Percentiles rank a stretch among this genome's conserved stretches.
phyloP scores from a whole-genome alignment of 2,329 filamentous ascomycete species.

The Penicillium verrucosum region DNA sequence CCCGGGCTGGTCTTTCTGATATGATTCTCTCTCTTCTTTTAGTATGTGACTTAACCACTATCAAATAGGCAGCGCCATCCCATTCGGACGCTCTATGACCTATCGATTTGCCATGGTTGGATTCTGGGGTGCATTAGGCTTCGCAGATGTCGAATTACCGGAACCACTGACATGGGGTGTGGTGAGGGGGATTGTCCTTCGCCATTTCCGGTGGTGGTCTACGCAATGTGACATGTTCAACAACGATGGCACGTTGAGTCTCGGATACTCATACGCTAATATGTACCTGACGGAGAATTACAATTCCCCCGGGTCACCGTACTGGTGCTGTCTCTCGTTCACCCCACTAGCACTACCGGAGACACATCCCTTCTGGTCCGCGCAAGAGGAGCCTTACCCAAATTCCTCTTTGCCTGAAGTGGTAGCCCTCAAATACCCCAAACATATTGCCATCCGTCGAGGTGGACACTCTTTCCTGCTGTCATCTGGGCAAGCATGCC shows the following conservation, averaged over 20 bases:
- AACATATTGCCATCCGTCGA: constrained; percentile 68
- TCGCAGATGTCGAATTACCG: constrained; percentile 70
- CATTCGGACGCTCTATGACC: constrained; percentile 73
- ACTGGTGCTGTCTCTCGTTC: constrained; percentile 78
- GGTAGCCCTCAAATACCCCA: constrained; percentile 63
- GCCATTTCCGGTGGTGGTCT: constrained; percentile 77
- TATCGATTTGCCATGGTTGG: constrained; percentile 85
- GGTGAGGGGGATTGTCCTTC: constrained; percentile 70
- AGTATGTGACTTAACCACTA: neutral
- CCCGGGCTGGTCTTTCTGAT: neutral
- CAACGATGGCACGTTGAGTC: constrained; percentile 68
- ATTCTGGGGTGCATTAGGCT: constrained; percentile 76
- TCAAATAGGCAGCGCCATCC: constrained; percentile 58
- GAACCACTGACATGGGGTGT: constrained; percentile 72
- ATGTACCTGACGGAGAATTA: constrained; percentile 82
- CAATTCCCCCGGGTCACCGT: constrained; percentile 69
- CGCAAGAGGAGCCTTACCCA: constrained; percentile 61
- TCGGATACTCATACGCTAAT: constrained; percentile 76
- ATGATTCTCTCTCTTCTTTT: neutral
- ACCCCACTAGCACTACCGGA: constrained; percentile 68
- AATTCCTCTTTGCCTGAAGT: constrained; percentile 56
- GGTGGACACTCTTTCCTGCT: constrained; percentile 75
- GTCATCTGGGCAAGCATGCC: constrained; percentile 74
- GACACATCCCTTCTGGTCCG: constrained; percentile 71
- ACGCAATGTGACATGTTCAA: constrained; percentile 72